Percentiles rank a stretch among this genome's conserved stretches.
These are phyloP conservation scores for Parafenestella ontariensis DNA, from an alignment of 2,329 filamentous ascomycete genomes.

Conservation along the genomic window DNA sequence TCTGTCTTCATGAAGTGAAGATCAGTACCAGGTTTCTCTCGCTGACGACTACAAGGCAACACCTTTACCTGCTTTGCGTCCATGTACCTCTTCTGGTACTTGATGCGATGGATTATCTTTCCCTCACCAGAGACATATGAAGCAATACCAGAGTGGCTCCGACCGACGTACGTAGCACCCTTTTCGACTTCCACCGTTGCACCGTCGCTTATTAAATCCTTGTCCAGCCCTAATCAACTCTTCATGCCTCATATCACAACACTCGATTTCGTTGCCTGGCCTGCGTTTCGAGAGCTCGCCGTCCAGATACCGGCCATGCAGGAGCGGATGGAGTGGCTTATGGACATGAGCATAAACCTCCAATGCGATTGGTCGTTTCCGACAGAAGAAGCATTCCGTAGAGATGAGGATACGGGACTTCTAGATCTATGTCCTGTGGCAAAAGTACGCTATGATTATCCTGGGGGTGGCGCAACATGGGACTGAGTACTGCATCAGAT, in stretches of 20 bases:
- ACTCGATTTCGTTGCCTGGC: conserved; percentile 31
- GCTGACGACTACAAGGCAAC: conserved; percentile 16
- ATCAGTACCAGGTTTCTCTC: background rate
- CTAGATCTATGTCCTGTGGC: conserved; percentile 23
- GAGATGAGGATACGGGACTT: conserved; percentile 18
- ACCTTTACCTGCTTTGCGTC: conserved; percentile 33
- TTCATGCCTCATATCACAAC: conserved; percentile 36
- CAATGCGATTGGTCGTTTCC: conserved; percentile 28
- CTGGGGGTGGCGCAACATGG: background rate
- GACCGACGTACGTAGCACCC: conserved; percentile 23
- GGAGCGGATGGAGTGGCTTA: conserved; percentile 32
- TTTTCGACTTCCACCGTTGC: background rate
- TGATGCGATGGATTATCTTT: conserved; percentile 36
- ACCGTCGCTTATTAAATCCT: background rate
- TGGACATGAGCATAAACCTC: conserved; percentile 27
- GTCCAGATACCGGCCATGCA: conserved; percentile 36
- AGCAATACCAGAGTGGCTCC: conserved; percentile 31
- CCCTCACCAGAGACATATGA: conserved; percentile 32
- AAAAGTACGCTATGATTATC: conserved; percentile 13
- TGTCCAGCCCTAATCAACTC: conserved; percentile 27
- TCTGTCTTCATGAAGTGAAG: background rate
- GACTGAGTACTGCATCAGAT: background rate
- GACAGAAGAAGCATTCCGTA: conserved; percentile 13
- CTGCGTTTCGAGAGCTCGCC: conserved; percentile 32
- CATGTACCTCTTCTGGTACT: conserved; percentile 33